Conservation (phyloP, 331 rosid genomes). For the Quercus tomentella region DNA sequence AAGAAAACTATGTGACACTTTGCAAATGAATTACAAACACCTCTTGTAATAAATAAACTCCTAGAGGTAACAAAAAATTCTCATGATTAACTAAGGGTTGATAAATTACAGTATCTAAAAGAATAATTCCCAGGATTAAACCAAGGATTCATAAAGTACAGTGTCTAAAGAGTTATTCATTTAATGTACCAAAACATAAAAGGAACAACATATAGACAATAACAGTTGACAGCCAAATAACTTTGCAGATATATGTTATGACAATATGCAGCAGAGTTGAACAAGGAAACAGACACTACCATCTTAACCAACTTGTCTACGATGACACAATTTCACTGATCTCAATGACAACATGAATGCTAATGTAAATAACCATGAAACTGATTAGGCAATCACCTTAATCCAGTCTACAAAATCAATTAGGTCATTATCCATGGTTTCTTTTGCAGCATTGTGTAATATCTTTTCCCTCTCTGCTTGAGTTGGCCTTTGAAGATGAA, state of each 20-base stretch:
- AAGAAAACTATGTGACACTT: neutral
- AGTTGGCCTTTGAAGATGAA: constrained; percentile 96
- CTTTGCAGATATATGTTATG: neutral
- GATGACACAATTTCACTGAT: neutral
- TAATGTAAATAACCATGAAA: constrained; percentile 8
- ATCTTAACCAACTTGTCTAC: neutral
- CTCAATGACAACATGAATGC: neutral
- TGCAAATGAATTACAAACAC: neutral
- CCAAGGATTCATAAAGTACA: neutral
- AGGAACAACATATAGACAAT: neutral
- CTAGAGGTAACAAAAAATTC: neutral
- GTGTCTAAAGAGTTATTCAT: neutral
- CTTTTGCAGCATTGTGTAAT: constrained; percentile 69
- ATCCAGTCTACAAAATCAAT: constrained; percentile 91
- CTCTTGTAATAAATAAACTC: neutral
- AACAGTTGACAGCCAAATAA: neutral
- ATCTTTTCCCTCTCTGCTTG: constrained; percentile 89
- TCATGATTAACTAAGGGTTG: neutral
- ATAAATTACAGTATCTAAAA: no score
- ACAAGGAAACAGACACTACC: neutral
- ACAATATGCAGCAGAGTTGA: neutral
- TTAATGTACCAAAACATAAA: neutral
- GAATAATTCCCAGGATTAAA: neutral
- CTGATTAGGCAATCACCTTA: constrained; percentile 51
- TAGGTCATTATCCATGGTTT: constrained; percentile 84